Evolutionary conservation across 441 rosid genomes (phyloP).

Genomic region (Populus tomentosa): DNA sequence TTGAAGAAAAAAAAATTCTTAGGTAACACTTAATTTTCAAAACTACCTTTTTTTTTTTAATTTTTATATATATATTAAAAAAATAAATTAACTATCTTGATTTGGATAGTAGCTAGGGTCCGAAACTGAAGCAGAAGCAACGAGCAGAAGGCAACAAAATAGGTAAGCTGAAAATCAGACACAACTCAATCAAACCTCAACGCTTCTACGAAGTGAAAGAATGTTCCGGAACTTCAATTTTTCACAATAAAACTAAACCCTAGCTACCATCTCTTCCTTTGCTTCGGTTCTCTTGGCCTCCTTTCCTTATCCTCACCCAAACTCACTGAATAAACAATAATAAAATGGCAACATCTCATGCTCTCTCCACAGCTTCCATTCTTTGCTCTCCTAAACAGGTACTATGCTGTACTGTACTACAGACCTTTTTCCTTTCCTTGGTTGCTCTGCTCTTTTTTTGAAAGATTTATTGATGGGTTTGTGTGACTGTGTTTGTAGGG

Average conservation of each 20-base stretch:
- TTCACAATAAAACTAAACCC: conserved; percentile 34
- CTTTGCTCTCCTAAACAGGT: conserved; percentile 81
- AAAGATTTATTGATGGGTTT: no score
- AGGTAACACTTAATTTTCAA: no score
- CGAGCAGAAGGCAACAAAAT: not conserved
- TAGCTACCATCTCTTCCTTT: not conserved
- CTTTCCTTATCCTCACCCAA: conserved; percentile 39
- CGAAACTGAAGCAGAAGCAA: not conserved
- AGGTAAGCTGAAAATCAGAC: not conserved
- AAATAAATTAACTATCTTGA: no score
- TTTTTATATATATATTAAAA: no score
- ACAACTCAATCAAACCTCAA: not conserved
- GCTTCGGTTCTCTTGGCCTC: conserved; percentile 6
- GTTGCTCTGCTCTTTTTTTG: no score
- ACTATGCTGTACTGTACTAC: not conserved
- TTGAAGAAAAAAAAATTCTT: no score
- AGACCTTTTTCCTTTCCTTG: not conserved
- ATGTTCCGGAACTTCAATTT: conserved; percentile 60
- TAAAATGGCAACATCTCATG: conserved; percentile 75
- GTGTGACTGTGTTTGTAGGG: conserved; percentile 5
- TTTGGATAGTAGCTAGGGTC: not conserved
- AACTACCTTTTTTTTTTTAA: no score
- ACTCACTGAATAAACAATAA: not conserved
- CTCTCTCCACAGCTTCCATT: conserved; percentile 63
- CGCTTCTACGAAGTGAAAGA: conserved; percentile 35